Evolutionary conservation across 768 basidiomycete genomes (phyloP), one percentile per base, ranked within the genome.

Genomic region (Coprinopsis sp.): DNA sequence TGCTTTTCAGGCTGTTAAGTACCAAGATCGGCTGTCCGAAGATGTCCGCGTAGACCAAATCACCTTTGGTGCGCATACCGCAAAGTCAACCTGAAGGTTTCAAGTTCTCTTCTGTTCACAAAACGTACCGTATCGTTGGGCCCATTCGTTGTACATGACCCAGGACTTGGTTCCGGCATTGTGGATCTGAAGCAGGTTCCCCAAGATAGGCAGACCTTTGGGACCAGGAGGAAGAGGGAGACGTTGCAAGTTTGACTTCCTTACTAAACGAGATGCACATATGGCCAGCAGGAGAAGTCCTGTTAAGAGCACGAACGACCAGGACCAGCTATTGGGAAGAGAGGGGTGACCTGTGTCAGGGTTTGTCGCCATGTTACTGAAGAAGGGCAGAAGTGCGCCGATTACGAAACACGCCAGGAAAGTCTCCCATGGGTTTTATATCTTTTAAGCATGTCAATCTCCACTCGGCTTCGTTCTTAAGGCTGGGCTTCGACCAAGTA

Each of bases 151-250:
- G 43, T 66, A 71, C 10, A 61, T 57, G 51, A 70, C 44, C 70
- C 71, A 74, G 8, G 63, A 60, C 18, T 61, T 62, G 16, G 51
- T n/a, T n/a, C n/a, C n/a, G n/a, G n/a, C 36, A 8, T 60, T 57
- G 8, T 73, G 73, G 62, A 74, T 64, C 31, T 73, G 68, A 1
- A 69, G 55, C n/a, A 72, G 50, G 50, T 76, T 76, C 1, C 74
- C 74, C 19, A 76, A 25, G 11, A 75, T 41, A 2, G 73, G 72
- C 10, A 67, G 54, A 12, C 64, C 65, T 38, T 62, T 65, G 6
- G 73, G 73, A 2, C 72, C 68, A 3, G 65, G 63, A 6, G 71
- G 73, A 1, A 64, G 14, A n/a, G n/a, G n/a, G n/a, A n/a, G n/a
- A n/a, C n/a, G n/a, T n/a, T n/a, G n/a, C n/a, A n/a, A n/a, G n/a